phyloP scores from a whole-genome alignment of 2,329 filamentous ascomycete species.

The Massarina eburnea region DNA sequence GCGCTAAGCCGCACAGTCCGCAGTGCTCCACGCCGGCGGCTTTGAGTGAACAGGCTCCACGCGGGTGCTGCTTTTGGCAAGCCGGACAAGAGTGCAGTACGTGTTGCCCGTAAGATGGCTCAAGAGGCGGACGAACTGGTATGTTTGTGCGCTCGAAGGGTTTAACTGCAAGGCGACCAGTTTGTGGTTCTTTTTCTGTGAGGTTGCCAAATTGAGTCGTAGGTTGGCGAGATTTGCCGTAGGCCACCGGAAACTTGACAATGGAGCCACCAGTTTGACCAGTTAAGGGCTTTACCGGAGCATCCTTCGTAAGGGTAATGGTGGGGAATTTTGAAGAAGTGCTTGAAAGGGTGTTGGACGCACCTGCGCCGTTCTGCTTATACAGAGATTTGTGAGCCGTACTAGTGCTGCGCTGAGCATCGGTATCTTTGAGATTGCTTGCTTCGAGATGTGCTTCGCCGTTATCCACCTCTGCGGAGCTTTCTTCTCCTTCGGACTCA shows the following conservation, averaged over 20 bases:
- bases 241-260: not conserved
- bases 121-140: constrained; percentile 29
- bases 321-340: constrained; percentile 1
- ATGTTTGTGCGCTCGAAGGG: constrained; percentile 34
- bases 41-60: constrained; percentile 64
- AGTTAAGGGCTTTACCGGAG: not conserved
- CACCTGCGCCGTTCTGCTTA: constrained; percentile 25
- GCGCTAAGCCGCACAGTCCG: constrained; percentile 65
- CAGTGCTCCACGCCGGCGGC: constrained; percentile 62
- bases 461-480: constrained; percentile 7
- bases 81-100: constrained; percentile 50
- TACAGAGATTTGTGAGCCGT: constrained; percentile 14
- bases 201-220: not conserved
- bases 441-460: constrained; percentile 10
- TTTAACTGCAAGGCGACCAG: constrained; percentile 30
- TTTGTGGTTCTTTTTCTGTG: not conserved
- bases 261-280: not conserved
- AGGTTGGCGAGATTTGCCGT: not conserved
- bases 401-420: constrained; percentile 7
- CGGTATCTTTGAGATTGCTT: constrained; percentile 9
- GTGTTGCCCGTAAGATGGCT: constrained; percentile 20
- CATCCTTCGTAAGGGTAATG: not conserved
- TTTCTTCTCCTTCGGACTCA: constrained; percentile 28
- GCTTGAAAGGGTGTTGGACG: constrained; percentile 14
- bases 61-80: constrained; percentile 56